Conservation (phyloP, 495 filamentous ascomycete genomes). For the Pyrenula aspistea region DNA sequence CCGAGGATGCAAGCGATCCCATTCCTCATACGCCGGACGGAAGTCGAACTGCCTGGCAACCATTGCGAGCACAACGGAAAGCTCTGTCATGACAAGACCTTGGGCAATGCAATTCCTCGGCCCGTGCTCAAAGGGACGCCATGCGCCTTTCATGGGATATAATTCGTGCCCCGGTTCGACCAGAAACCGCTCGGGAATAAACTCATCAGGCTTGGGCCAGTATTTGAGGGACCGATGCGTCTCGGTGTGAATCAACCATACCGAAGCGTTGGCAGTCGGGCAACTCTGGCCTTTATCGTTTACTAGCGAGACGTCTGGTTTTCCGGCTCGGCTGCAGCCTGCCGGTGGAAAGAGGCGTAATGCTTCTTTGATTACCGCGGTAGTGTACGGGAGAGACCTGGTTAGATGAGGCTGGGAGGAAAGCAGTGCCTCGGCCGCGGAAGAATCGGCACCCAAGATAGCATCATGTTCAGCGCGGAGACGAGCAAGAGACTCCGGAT, state of each 20-base stretch:
- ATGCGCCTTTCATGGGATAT: constrained; percentile 19
- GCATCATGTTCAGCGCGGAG: constrained; percentile 34
- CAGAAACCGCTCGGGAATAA: constrained; percentile 25
- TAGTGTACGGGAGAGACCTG: constrained; percentile 28
- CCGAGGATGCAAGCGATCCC: not conserved
- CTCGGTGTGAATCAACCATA: constrained; percentile 15
- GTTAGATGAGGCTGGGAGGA: constrained; percentile 20
- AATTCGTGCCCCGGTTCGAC: constrained; percentile 5
- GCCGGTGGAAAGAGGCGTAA: constrained; percentile 31
- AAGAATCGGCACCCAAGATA: constrained; percentile 16
- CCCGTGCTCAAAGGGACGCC: constrained; percentile 34
- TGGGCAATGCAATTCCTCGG: constrained; percentile 39
- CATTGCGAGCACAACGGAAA: constrained; percentile 24
- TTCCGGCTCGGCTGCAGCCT: constrained; percentile 20
- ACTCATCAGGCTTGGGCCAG: constrained; percentile 20
- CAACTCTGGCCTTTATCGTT: constrained; percentile 13
- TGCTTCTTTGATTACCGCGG: constrained; percentile 36
- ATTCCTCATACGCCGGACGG: not conserved
- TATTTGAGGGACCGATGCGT: constrained; percentile 13
- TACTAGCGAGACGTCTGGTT: constrained; percentile 18
- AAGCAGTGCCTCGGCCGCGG: constrained; percentile 12
- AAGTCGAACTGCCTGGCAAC: constrained; percentile 21
- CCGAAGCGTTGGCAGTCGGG: constrained; percentile 17
- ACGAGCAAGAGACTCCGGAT: constrained; percentile 23
- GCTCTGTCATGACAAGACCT: constrained; percentile 30